phyloP scores from a whole-genome alignment of 352 stramenopile genomes.

The Globisporangium paroecandrum region DNA sequence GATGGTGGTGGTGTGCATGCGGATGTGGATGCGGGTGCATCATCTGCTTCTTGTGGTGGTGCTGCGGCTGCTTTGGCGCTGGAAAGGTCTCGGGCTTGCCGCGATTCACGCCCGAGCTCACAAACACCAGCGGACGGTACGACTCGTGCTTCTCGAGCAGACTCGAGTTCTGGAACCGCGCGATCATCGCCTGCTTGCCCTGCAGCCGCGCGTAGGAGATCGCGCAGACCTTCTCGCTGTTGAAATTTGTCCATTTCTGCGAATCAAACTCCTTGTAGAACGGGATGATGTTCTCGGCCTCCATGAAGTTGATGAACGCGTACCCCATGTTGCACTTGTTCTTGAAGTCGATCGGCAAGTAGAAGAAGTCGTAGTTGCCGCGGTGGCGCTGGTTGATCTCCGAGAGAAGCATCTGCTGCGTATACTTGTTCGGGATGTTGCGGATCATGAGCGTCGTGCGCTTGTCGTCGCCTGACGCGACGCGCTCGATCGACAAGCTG shows the following conservation, averaged over 20 bases:
- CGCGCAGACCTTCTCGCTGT: conserved; percentile 98
- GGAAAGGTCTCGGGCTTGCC: conserved; percentile 70
- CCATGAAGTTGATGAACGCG: conserved; percentile 99
- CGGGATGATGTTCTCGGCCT: conserved; percentile 65
- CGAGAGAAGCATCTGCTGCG: conserved; percentile 97
- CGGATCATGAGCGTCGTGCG: conserved; percentile 99
- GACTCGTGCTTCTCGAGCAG: conserved; percentile 92
- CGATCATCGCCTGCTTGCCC: conserved; percentile 97
- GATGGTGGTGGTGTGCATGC: conserved; percentile 21
- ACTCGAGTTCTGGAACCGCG: conserved; percentile 98
- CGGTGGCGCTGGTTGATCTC: conserved; percentile 95
- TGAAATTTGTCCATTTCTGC: conserved; percentile 97
- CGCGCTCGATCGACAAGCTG: conserved; percentile 70
- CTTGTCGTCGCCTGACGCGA: conserved; percentile 86
- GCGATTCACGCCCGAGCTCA: conserved; percentile 65
- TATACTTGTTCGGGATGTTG: conserved; percentile 99
- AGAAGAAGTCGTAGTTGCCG: conserved; percentile 98
- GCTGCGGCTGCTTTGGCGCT: conserved; percentile 43
- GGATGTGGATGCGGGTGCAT: background rate
- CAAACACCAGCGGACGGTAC: conserved; percentile 91
- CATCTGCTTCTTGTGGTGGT: conserved; percentile 37
- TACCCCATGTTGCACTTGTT: conserved; percentile 99
- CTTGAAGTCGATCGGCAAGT: conserved; percentile 99
- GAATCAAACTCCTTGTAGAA: conserved; percentile 86
- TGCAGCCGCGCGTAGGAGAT: conserved; percentile 98